Percentiles rank a stretch among this genome's conserved stretches.
phyloP scores from a whole-genome alignment of 805 yeast genomes.

The Alloascoidea africana region DNA sequence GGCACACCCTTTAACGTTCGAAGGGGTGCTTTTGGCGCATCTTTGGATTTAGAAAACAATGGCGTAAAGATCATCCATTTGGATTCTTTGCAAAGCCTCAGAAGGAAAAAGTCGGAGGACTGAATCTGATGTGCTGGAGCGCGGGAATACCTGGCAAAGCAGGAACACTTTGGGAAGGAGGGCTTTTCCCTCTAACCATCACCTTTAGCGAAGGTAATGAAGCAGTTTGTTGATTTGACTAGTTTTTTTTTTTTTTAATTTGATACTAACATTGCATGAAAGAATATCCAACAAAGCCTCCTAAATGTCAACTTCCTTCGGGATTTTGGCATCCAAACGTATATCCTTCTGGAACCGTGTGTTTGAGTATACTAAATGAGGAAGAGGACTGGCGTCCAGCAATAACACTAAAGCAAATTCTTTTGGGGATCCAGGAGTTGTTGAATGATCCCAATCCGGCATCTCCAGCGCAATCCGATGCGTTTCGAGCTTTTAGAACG shows the following conservation, averaged over 20 bases:
- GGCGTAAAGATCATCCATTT: conserved; percentile 98
- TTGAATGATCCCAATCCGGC: conserved; percentile 83
- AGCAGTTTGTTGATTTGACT: too few relatives aligned
- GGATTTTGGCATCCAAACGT: conserved; percentile 95
- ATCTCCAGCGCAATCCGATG: conserved; percentile 96
- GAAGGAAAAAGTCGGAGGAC: conserved; percentile 68
- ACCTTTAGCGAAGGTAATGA: conserved; percentile 40
- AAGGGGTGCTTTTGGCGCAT: too few relatives aligned
- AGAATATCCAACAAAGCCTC: conserved; percentile 95
- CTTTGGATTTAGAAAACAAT: conserved; percentile 85
- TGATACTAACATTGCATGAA: not conserved
- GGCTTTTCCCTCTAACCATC: conserved; percentile 73
- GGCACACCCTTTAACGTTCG: too few relatives aligned
- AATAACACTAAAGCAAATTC: conserved; percentile 77
- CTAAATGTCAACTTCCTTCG: conserved; percentile 79
- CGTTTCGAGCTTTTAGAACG: conserved; percentile 73
- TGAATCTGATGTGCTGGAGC: conserved; percentile 78
- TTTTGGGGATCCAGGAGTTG: conserved; percentile 84
- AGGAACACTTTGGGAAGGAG: conserved; percentile 79
- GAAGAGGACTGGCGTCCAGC: conserved; percentile 98
- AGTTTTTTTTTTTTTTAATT: too few relatives aligned
- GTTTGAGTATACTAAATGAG: conserved; percentile 85
- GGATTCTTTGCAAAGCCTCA: conserved; percentile 91
- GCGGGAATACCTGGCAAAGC: conserved; percentile 94
- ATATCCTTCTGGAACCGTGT: conserved; percentile 94